phyloP scores from a whole-genome alignment of 768 basidiomycete species.

The Mycena chlorophos region DNA sequence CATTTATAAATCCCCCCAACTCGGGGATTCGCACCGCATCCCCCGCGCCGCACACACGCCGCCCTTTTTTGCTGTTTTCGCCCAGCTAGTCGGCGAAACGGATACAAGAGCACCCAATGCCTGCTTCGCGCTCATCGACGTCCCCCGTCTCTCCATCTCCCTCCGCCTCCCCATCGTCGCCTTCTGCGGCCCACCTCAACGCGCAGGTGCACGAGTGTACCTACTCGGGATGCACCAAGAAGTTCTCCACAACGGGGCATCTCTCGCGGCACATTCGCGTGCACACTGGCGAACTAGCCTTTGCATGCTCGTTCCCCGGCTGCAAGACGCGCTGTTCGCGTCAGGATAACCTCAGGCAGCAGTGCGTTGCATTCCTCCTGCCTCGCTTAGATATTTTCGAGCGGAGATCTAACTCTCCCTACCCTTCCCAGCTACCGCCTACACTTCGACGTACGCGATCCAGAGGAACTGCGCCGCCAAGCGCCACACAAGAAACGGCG shows the following conservation, averaged over 20 bases:
- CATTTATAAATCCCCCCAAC: too few species aligned
- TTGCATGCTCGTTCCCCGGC: background rate
- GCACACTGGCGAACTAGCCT: background rate
- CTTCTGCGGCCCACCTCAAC: too few species aligned
- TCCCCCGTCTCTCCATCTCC: too few species aligned
- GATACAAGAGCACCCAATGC: too few species aligned
- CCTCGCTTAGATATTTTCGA: background rate
- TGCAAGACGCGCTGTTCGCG: background rate
- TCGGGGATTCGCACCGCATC: too few species aligned
- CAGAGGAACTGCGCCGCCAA: background rate
- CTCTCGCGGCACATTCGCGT: background rate
- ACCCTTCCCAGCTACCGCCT: slow-evolving; percentile 2
- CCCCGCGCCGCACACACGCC: too few species aligned
- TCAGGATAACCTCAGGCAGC: slow-evolving; percentile 1
- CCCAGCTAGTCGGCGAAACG: too few species aligned
- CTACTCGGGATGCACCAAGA: background rate
- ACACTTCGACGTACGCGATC: slow-evolving; percentile 1
- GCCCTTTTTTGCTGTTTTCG: too few species aligned
- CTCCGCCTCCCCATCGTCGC: too few species aligned
- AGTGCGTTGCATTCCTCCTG: background rate
- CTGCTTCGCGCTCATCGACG: too few species aligned
- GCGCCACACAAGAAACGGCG: slow-evolving; percentile 2
- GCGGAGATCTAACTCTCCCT: background rate
- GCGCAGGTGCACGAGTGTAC: background rate
- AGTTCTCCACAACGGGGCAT: background rate